A percentile compares a stretch with the other conserved stretches of the same genome.
Conservation (phyloP, 2,329 filamentous ascomycete species). For the Dryadomyces quercus-mongolicae region DNA sequence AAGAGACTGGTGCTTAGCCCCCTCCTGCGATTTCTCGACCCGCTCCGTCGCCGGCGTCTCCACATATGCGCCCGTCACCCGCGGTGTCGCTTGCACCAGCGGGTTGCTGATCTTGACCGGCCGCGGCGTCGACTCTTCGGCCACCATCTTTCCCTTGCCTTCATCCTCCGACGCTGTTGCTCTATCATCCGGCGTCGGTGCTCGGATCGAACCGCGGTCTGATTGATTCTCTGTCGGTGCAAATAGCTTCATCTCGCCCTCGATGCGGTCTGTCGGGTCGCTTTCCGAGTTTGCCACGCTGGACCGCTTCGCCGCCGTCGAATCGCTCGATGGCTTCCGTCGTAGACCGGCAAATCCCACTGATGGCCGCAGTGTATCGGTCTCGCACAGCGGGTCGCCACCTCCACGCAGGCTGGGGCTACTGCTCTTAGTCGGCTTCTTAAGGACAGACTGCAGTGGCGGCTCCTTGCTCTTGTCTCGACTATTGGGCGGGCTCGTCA, state of each 20-base stretch:
- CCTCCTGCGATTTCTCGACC: conserved; percentile 16
- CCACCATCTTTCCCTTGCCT: background rate
- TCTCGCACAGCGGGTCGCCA: background rate
- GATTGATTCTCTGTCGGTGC: conserved; percentile 42
- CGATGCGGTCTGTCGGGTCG: conserved; percentile 44
- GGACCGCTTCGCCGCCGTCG: conserved; percentile 31
- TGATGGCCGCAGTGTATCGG: conserved; percentile 14
- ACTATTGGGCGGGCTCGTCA: background rate
- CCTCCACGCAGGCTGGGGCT: conserved; percentile 1
- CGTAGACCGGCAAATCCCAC: conserved; percentile 35
- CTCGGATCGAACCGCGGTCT: conserved; percentile 40
- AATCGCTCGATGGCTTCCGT: conserved; percentile 32
- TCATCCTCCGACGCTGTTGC: conserved; percentile 11
- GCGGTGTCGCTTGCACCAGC: conserved; percentile 38
- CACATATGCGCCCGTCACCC: conserved; percentile 41
- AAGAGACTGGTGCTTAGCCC: background rate
- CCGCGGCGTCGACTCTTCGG: conserved; percentile 28
- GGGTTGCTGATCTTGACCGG: conserved; percentile 29
- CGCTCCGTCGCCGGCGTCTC: conserved; percentile 40
- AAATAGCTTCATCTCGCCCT: conserved; percentile 44
- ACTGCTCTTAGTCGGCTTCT: conserved; percentile 2
- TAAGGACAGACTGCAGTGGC: background rate
- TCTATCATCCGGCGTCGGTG: conserved; percentile 31
- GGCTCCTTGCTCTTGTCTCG: conserved; percentile 1
- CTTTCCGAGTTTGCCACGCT: conserved; percentile 36